Base-by-base conservation (phyloP, 768 basidiomycete species). In the Erythrobasidium yunnanense region DNA sequence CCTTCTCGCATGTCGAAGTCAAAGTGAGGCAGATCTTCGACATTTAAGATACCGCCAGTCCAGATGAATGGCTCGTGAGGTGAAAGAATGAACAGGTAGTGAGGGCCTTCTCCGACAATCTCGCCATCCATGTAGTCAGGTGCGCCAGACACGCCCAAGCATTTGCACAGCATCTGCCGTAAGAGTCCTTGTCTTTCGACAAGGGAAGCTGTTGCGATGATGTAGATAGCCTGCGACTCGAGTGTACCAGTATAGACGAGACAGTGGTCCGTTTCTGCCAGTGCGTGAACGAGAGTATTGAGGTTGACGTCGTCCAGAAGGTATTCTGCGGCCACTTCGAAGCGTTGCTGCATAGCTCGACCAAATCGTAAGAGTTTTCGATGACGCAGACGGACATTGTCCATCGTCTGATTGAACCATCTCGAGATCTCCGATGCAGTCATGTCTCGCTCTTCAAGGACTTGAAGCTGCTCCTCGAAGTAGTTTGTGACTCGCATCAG, bases 321-420 rank as follows among this genome's bases (percentile, higher is more conserved):
- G 72, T 92, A 96, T 75, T 95, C 91, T 0, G 90, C 87, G 4
- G 91, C 88, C 76, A 92, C 95, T 72, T 87, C 87, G 78, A 92
- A 92, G 51, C 89, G 83, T 71, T 90, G 88, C 0, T 87, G 86
- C 49, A 79, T 73, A 15, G 75, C 72, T 57, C 77, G 73, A 89
- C 88, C 87, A 76, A 95, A 92, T 2, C 93, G 87, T 71, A 91
- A 89, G 15, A 97, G 80, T 75, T 97, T 97, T 54, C 95, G 83
- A 75, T 93, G 91, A 50, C 95, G 83, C 67, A 93, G 78, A 58
- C 87, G 83, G 55, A 95, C 92, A 66, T 87, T 88, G 67, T 96
- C 93, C 22, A 97, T 80, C 66, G 97, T 86, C 76, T 95, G 96
- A 38, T 83, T 81, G 73, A 91, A 96, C 91, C 93, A 96, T 55